phyloP scores from a whole-genome alignment of 2,329 filamentous ascomycete genomes.

The Mollisia scopiformis region DNA sequence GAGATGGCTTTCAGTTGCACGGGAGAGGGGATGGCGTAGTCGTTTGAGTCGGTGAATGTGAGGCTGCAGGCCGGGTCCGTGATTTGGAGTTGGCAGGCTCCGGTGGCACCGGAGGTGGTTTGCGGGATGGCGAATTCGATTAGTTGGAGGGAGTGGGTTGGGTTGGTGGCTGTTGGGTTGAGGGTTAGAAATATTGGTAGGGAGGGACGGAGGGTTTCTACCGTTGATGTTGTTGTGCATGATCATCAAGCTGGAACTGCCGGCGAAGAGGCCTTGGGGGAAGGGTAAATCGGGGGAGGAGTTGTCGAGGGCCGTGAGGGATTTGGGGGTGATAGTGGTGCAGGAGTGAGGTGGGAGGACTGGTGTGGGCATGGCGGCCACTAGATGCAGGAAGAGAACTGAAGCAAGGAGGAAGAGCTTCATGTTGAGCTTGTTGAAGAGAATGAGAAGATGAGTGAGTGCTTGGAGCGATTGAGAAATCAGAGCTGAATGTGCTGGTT shows the following conservation, averaged over 20 bases:
- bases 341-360: constrained; percentile 11
- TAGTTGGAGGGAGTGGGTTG: constrained; percentile 6
- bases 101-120: constrained; percentile 5
- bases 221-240: constrained; percentile 7
- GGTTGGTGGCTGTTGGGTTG: constrained; percentile 7
- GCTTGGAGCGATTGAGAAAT: background rate
- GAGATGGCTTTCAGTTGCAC: constrained; percentile 4
- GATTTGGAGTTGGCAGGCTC: constrained; percentile 18
- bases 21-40: background rate
- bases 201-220: background rate
- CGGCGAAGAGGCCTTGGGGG: background rate
- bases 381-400: background rate
- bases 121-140: constrained; percentile 17
- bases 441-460: background rate
- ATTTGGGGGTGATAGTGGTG: constrained; percentile 12
- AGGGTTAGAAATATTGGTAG: background rate
- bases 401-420: background rate
- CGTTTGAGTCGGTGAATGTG: background rate
- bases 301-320: constrained; percentile 7
- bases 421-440: background rate
- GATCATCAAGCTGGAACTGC: background rate
- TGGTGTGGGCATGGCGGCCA: constrained; percentile 4
- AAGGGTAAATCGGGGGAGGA: constrained; percentile 1
- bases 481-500: background rate
- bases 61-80: constrained; percentile 1